Conservation (phyloP, 1,284 basidiomycete genomes). For the Microbotryum scabiosae region DNA sequence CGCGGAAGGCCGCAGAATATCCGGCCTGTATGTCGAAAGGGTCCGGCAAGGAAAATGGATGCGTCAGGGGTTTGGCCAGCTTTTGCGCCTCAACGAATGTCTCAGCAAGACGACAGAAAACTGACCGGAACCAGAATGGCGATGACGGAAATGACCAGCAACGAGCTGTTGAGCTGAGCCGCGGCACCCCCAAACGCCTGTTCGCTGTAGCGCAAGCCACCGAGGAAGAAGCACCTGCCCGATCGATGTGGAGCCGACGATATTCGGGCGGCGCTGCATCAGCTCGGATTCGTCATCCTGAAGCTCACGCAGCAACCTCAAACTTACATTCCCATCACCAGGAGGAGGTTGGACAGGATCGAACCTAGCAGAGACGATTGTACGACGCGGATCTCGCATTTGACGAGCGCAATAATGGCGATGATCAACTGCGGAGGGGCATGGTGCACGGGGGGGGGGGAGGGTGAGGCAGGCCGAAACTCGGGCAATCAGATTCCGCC, state of each 20-base stretch:
- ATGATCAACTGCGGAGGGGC: conserved; percentile 39
- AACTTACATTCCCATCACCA: conserved; percentile 42
- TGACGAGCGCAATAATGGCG: conserved; percentile 49
- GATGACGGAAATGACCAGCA: conserved; percentile 47
- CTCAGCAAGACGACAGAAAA: not conserved
- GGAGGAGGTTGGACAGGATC: conserved; percentile 60
- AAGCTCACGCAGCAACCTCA: not conserved
- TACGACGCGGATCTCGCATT: conserved; percentile 40
- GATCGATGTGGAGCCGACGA: not conserved
- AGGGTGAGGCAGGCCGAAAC: conserved; percentile 36
- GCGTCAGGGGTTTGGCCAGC: conserved; percentile 32
- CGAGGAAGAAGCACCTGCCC: conserved; percentile 49
- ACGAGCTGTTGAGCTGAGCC: conserved; percentile 44
- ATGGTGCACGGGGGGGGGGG: no score
- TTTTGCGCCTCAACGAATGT: conserved; percentile 35
- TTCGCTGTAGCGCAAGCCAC: conserved; percentile 58
- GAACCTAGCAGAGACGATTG: conserved; percentile 54
- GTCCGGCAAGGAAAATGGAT: conserved; percentile 2
- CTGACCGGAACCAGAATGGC: conserved; percentile 15
- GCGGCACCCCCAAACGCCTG: conserved; percentile 47
- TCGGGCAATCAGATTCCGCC: conserved; percentile 36
- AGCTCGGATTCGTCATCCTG: not conserved
- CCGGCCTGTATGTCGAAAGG: conserved; percentile 34
- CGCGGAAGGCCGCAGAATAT: conserved; percentile 44
- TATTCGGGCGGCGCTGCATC: not conserved